Evolutionary conservation across 345 rosid species (phyloP).

Genomic region (Populus euphratica): DNA sequence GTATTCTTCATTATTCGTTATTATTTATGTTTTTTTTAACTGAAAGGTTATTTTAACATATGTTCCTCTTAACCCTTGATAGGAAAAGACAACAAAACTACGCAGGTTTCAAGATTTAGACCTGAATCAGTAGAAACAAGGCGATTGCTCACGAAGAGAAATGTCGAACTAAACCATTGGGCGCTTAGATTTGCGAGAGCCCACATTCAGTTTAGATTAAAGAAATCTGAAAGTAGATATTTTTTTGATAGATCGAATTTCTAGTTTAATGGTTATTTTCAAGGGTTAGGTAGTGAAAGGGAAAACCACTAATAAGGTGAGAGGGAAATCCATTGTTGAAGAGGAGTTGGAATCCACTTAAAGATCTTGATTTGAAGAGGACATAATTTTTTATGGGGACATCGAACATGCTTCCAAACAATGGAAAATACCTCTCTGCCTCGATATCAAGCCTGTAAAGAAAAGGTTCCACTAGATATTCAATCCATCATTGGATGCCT

Average conservation of each 20-base stretch:
- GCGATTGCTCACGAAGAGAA: slow-evolving; percentile 37
- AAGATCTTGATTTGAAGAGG: slow-evolving; percentile 54
- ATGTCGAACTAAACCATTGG: slow-evolving; percentile 35
- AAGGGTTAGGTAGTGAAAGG: slow-evolving; percentile 84
- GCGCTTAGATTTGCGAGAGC: slow-evolving; percentile 53
- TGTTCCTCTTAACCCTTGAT: slow-evolving; percentile 13
- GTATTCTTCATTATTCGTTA: no score
- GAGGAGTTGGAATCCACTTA: slow-evolving; percentile 96
- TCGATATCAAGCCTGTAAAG: slow-evolving; percentile 59
- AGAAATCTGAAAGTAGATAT: slow-evolving; percentile 31
- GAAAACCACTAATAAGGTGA: slow-evolving; percentile 56
- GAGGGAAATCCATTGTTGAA: slow-evolving; percentile 55
- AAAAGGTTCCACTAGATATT: slow-evolving; percentile 43
- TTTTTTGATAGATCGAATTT: slow-evolving; percentile 25
- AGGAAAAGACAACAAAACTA: not conserved
- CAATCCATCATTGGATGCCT: slow-evolving; percentile 56
- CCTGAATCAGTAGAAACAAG: slow-evolving; percentile 17
- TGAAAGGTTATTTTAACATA: not conserved
- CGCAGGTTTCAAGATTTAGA: slow-evolving; percentile 18
- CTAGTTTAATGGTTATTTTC: slow-evolving; percentile 41
- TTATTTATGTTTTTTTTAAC: no score
- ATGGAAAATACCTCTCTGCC: slow-evolving; percentile 27
- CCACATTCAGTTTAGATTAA: slow-evolving; percentile 40
- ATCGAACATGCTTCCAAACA: slow-evolving; percentile 53
- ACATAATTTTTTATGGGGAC: slow-evolving; percentile 44